phyloP scores from a whole-genome alignment of 2,329 filamentous ascomycete species.

The Daldinia eschscholtzii region DNA sequence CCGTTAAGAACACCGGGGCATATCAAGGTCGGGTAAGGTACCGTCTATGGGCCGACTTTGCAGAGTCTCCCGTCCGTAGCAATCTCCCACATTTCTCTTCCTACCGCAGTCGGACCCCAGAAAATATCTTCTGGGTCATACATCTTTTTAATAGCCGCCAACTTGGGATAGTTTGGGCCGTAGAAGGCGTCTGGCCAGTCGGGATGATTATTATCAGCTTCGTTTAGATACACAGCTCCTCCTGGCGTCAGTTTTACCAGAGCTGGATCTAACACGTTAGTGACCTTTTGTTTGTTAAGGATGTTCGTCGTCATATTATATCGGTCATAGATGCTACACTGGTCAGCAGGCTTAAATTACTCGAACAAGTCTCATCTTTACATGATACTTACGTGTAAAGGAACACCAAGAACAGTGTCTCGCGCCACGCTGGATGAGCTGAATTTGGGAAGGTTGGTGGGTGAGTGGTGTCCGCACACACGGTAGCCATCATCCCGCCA shows the following conservation, averaged over 20 bases:
- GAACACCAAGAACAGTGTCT: slow-evolving; percentile 48
- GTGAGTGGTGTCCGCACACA: slow-evolving; percentile 47
- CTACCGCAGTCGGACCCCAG: neutral
- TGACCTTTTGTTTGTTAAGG: neutral
- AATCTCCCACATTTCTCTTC: neutral
- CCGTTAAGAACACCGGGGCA: too few relatives aligned
- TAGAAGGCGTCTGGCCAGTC: neutral
- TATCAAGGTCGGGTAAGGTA: too few relatives aligned
- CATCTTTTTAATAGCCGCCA: neutral
- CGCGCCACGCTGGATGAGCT: slow-evolving; percentile 53
- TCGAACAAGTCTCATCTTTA: neutral
- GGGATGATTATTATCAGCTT: neutral
- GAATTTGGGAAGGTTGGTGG: slow-evolving; percentile 47
- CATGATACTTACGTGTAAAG: slow-evolving; percentile 20
- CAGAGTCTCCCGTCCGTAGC: neutral
- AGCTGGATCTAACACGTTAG: neutral
- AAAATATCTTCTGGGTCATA: slow-evolving; percentile 1
- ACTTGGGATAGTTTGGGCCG: neutral
- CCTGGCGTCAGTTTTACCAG: neutral
- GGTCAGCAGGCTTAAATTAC: neutral
- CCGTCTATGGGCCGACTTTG: neutral
- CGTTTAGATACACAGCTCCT: neutral
- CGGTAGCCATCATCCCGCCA: slow-evolving; percentile 35
- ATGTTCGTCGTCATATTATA: neutral
- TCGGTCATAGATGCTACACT: neutral